Evolutionary conservation across 176 grass and related monocot species (phyloP).

Genomic region (Musa acuminata): DNA sequence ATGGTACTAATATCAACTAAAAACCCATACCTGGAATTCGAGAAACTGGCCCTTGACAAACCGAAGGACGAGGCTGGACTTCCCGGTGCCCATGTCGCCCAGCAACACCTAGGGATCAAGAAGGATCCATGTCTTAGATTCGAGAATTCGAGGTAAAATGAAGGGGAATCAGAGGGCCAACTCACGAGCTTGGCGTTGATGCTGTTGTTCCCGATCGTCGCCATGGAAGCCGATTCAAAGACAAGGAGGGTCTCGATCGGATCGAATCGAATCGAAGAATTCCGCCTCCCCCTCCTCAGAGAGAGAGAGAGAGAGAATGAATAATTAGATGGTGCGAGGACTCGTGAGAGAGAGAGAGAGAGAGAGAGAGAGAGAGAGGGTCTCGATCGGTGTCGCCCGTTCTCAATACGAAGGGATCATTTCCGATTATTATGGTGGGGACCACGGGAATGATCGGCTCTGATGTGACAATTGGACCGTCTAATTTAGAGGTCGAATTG

Average conservation of each 20-base stretch:
- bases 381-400: neutral
- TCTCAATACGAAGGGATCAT: neutral
- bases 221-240: neutral
- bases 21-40: constrained; percentile 58
- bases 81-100: constrained; percentile 86
- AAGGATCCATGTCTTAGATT: neutral
- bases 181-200: constrained; percentile 22
- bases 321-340: too few relatives aligned
- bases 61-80: constrained; percentile 87
- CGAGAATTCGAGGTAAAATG: neutral
- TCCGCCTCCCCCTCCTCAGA: neutral
- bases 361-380: neutral
- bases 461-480: neutral
- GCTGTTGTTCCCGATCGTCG: constrained; percentile 19
- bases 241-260: neutral
- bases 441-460: neutral
- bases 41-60: constrained; percentile 95
- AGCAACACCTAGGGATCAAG: constrained; percentile 50
- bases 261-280: too few relatives aligned
- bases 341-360: too few relatives aligned
- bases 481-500: neutral
- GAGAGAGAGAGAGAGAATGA: too few relatives aligned
- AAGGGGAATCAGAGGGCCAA: neutral
- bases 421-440: neutral
- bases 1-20: too few relatives aligned